Base-by-base conservation (phyloP, 2,329 filamentous ascomycete genomes). In the Huntiella savannae region DNA sequence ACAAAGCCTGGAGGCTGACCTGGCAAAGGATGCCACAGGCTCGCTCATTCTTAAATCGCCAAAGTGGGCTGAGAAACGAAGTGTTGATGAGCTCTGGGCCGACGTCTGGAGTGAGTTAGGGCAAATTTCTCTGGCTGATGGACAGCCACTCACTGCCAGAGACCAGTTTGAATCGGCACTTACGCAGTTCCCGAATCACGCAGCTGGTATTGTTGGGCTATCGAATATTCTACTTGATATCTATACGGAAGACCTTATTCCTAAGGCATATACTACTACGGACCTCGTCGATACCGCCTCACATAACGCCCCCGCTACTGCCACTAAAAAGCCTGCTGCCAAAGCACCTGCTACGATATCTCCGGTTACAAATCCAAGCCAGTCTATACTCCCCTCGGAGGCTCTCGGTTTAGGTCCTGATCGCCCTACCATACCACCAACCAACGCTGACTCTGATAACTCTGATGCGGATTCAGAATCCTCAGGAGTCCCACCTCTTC, bases 141-240 rank as follows among this genome's bases (percentile, higher is more conserved):
- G 66, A 3, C 62, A 65, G 1, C 75, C 77, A 1, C 79, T 84
- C 52, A 66, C 74, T 45, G 87, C 87, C 3, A 75, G 85, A 11
- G 67, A 73, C 17, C 70, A 82, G 52, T 95, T 88, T 55, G 91
- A 98, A 60, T 73, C 79, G 48, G 85, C 87, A 11, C 65, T 98
- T 13, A 75, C 78, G 17, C 77, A 86, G 57, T 82, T 75, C 51
- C 77, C 81, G 1, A 77, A 96, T 56, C 88, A 98, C 54, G 70
- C 82, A 0, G 68, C 69, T 11, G 85, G 83, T 32, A 92, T 82
- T 17, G 75, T 95, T 33, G 83, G 82, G 1, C 65, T 98, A 16
- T 84, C 84, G 13, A 82, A 82, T 54, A 78, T 96, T 34, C 69
- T 98, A 5, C 70, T 96, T 42, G 86, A 95, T 56, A 77, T 92